phyloP scores from a whole-genome alignment of 345 rosid species.

The Eucalyptus coolabah region DNA sequence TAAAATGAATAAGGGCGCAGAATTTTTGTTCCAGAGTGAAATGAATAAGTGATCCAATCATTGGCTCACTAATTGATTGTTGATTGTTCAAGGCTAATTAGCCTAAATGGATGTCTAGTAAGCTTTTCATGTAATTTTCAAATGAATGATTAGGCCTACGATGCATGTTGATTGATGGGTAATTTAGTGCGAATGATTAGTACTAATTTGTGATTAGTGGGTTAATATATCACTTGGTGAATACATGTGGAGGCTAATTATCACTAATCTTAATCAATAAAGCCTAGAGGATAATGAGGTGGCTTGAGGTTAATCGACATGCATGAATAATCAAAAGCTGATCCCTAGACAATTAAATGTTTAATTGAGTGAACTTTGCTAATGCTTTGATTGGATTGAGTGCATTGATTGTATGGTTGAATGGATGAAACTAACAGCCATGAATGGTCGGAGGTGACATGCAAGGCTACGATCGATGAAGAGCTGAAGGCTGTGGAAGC shows the following conservation, averaged over 20 bases:
- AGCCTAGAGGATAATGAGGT: not conserved
- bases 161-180: not conserved
- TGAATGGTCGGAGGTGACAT: too few species aligned
- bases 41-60: not conserved
- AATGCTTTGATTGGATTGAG: too few species aligned
- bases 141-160: not conserved
- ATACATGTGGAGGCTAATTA: not conserved
- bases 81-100: not conserved
- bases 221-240: not conserved
- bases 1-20: not conserved
- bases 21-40: too few species aligned
- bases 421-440: too few species aligned
- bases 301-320: not conserved
- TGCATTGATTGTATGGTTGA: too few species aligned
- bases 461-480: too few species aligned
- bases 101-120: not conserved
- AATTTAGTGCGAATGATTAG: not conserved
- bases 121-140: not conserved
- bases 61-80: not conserved
- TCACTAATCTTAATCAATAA: not conserved
- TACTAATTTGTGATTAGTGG: not conserved
- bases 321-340: too few species aligned
- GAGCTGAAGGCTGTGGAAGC: too few species aligned
- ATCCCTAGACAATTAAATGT: too few species aligned
- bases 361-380: too few species aligned